Base-by-base conservation (phyloP, 2,329 filamentous ascomycete species). In the Aspergillus pseudotamarii region DNA sequence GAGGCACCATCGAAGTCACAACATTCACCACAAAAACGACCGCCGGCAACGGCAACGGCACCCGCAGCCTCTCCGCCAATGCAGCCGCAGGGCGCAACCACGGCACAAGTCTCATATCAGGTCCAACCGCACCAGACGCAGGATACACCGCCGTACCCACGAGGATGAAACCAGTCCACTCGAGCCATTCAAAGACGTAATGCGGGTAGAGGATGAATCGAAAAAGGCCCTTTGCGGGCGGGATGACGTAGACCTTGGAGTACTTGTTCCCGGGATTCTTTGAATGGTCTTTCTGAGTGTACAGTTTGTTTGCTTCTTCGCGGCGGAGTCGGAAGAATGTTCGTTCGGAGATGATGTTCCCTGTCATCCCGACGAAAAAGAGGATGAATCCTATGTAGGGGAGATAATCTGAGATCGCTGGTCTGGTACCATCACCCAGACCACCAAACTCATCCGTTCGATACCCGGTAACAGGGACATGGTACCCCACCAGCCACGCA, bases 131-230 rank as follows among this genome's bases (percentile, higher is more conserved):
- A 10, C 34, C 19, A 21, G 41, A n/a, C 14, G 53, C 9, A 21
- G 53, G 72, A 10, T 72, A 75, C 16, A 81, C 73, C 0, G 76
- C 70, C 0, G 75, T 75, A 11, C 78, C 81, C 12, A 79, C 73
- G 32, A 97, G 86, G 83, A 90, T 93, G 77, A 93, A 99, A 0
- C 95, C 95, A 4, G 86, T 78, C 95, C 95, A 99, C 83, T 99
- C 95, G 59, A 97, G 76, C 95, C 95, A 99, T 81, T 99, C 95
- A 74, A 90, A 91, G n/a, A 96, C 83, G 77, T 97, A 99, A 77
- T 99, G 95, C 68, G 95, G 93, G 77, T 90, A 97, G 63, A 98
- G 84, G 74, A 97, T 86, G 72, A 89, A 90, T 68, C 85, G 84
- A 79, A 98, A 99, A 57, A 97, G 79, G 0, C 94, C 93, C 57